Base-by-base conservation (phyloP, 345 rosid species). In the Acer negundo region DNA sequence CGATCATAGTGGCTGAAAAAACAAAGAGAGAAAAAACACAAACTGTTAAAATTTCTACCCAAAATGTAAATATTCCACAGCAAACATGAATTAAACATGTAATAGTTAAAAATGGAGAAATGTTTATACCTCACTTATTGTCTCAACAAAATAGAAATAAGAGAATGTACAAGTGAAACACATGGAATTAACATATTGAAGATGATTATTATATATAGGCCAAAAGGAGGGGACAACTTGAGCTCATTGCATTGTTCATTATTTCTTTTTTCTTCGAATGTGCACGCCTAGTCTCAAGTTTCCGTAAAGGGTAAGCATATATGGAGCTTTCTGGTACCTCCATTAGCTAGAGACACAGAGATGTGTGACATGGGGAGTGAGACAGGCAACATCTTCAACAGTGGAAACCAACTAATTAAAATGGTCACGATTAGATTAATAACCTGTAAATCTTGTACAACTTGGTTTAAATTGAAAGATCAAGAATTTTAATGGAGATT, bases 1-100 rank as follows among this genome's bases (percentile, higher is more conserved):
- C 69, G 67, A 68, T 58, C 87, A 82, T 87, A 6, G 62, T 77
- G 61, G 26, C 81, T 70, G 69, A 11, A 28, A 77, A 62, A 40
- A 53, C 1, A 55, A 12, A 53, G 61, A 55, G 19, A 44, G 47
- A 56, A 69, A 44, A 10, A 56, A 69, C 38, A 47, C 17, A 12
- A 23, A 49, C 59, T 22, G 62, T 44, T 72, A 40, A 72, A 20
- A 20, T 58, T 72, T 13, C 1, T 24, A 58, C 28, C 35, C n/a
- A 38, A 42, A 44, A 20, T 1, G 59, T 35, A 35, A 35, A 35
- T 35, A 35, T 35, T 35, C 38, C 6, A 35, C 7, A 72, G 10
- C 6, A 20, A 47, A 23, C 15, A 28, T 35, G 23, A 26, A 51
- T 46, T 2, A 67, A 67, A 35, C 38, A 17, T 22, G 15, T 66